Base-by-base conservation (phyloP, 805 yeast species). In the Metschnikowia shivogae region DNA sequence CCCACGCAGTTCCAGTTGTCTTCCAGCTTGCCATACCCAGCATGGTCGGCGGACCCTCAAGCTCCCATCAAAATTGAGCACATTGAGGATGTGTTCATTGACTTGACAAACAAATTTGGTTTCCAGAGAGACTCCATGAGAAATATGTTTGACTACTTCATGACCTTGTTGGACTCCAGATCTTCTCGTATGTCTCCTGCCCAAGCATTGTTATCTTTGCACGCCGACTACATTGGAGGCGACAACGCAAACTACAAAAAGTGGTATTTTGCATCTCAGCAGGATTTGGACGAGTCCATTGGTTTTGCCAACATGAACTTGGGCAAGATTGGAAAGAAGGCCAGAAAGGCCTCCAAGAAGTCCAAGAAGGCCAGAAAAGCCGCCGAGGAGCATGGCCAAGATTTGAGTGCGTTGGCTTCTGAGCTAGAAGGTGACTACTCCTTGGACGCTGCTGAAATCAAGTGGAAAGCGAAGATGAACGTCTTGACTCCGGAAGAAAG, bases 11-110 rank as follows among this genome's bases (percentile, higher is more conserved):
- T 62, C 70, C 86, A 60, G 70, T 82, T 75, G 84, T 88, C 64
- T 57, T 84, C 70, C 76, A 95, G 57, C 81, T 89, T 93, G 66
- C 99, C 99, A 29, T 93, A 92, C 66, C 99, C 99, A 36, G 98
- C 99, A 42, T 93, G 99, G 99, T 87, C 97, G 22, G 95, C 95
- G 38, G 98, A 93, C 67, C 90, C 86, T 46, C 92, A 82, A 62
- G 86, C 84, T 19, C 96, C 97, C 7, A 76, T 93, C 37, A 74
- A 86, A 40, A 76, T 79, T 52, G 93, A 86, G 66, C 92, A 86
- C 64, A 84, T 86, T 62, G 95, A 86, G 70, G 95, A 86, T 70
- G 80, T 86, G 32, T 86, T 86, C 62, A 86, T 86, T 60, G 93
- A 86, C 65, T 73, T 86, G 64, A 74, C 92, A 35, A 86, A 86